Evolutionary conservation across 148 eudicot species (phyloP).

Genomic region (Tetragonia tetragonoides): DNA sequence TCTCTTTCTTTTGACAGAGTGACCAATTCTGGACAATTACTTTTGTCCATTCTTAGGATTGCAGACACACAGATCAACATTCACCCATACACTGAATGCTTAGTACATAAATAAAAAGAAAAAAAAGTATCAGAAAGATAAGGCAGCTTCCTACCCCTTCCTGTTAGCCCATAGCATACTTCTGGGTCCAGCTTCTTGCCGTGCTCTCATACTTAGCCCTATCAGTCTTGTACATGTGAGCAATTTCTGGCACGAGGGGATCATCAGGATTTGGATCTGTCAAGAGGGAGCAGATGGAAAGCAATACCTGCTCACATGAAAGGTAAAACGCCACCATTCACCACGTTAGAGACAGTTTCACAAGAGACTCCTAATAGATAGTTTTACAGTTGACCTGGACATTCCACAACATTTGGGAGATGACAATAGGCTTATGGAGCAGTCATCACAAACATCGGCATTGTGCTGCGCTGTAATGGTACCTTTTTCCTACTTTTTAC

Average conservation of each 20-base stretch:
- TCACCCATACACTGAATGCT: slow-evolving; percentile 20
- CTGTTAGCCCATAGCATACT: slow-evolving; percentile 79
- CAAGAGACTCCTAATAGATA: neutral
- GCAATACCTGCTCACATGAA: slow-evolving; percentile 51
- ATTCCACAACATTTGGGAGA: too few relatives aligned
- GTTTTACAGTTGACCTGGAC: neutral
- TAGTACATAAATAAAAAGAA: neutral
- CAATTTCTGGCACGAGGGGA: slow-evolving; percentile 88
- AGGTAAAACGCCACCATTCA: neutral
- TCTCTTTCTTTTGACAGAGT: slow-evolving; percentile 16
- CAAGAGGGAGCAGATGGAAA: slow-evolving; percentile 81
- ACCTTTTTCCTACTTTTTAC: too few relatives aligned
- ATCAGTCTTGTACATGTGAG: slow-evolving; percentile 93
- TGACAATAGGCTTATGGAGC: neutral
- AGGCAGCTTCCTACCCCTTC: slow-evolving; percentile 24
- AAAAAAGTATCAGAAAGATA: slow-evolving; percentile 16
- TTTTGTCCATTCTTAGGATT: slow-evolving; percentile 33
- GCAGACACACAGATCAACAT: slow-evolving; percentile 28
- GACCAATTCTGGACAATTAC: slow-evolving; percentile 21
- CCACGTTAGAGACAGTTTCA: neutral
- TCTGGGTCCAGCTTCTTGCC: slow-evolving; percentile 95
- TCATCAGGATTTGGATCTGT: slow-evolving; percentile 92
- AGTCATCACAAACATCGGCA: neutral
- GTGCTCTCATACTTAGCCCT: slow-evolving; percentile 77
- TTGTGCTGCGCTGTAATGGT: too few relatives aligned